A percentile compares a stretch with the other conserved stretches of the same genome.
phyloP scores from a whole-genome alignment of 1,284 basidiomycete species.

The Fomitiporia mediterranea region DNA sequence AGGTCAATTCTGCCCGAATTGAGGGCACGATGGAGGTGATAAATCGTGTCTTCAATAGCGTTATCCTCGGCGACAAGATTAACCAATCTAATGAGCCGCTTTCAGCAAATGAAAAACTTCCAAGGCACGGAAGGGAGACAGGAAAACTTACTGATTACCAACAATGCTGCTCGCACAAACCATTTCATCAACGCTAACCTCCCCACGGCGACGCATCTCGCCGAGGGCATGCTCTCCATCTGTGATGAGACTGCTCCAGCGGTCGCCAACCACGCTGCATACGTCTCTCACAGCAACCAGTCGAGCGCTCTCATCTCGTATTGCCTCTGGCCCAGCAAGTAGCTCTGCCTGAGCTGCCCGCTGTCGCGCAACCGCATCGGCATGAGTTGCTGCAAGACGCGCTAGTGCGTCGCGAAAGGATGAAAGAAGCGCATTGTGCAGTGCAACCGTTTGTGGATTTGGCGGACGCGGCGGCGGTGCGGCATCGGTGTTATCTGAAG shows the following conservation, averaged over 20 bases:
- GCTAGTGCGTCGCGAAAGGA: slow-evolving; percentile 71
- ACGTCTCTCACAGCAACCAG: slow-evolving; percentile 93
- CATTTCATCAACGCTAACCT: slow-evolving; percentile 87
- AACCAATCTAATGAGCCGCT: slow-evolving; percentile 59
- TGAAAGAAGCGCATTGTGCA: slow-evolving; percentile 79
- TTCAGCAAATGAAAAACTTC: background rate
- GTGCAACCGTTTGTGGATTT: slow-evolving; percentile 79
- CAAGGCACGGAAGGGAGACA: background rate
- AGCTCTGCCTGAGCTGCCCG: slow-evolving; percentile 80
- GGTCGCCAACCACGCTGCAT: slow-evolving; percentile 71
- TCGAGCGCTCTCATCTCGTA: slow-evolving; percentile 94
- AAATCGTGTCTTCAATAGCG: slow-evolving; percentile 96
- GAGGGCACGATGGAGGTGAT: slow-evolving; percentile 92
- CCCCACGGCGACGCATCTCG: slow-evolving; percentile 68
- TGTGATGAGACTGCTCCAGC: slow-evolving; percentile 58
- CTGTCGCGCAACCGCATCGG: slow-evolving; percentile 70
- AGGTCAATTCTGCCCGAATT: slow-evolving; percentile 91
- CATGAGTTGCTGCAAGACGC: slow-evolving; percentile 60
- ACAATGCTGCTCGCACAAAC: slow-evolving; percentile 94
- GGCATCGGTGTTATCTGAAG: slow-evolving; percentile 20
- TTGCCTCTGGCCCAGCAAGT: slow-evolving; percentile 84
- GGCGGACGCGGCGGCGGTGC: slow-evolving; percentile 77
- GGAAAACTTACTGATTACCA: slow-evolving; percentile 80
- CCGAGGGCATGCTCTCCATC: slow-evolving; percentile 64
- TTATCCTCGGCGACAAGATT: slow-evolving; percentile 98